These are phyloP conservation scores for Moringa oleifera DNA, from an alignment of 345 rosid genomes.

Conservation along the genomic window DNA sequence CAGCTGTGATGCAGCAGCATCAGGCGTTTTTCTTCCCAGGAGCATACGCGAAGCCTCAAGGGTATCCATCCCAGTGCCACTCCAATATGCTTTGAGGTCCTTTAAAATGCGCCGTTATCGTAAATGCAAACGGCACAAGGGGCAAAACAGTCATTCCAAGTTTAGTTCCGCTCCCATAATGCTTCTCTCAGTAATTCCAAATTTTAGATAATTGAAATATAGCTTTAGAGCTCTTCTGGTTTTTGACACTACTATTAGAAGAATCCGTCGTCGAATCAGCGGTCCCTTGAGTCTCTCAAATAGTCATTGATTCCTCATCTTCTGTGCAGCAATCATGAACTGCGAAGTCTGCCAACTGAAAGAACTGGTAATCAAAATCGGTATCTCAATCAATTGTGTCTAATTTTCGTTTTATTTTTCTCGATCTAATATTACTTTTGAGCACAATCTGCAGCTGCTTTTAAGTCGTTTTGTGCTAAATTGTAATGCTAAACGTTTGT, in stretches of 20 bases:
- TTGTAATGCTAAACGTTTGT: background rate
- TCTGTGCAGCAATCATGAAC: slow-evolving; percentile 42
- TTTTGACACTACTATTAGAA: background rate
- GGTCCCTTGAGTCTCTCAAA: background rate
- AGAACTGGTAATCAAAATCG: slow-evolving; percentile 55
- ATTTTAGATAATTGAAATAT: background rate
- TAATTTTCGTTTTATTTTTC: slow-evolving; percentile 8
- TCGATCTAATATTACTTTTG: slow-evolving; percentile 4
- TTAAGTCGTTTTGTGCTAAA: background rate
- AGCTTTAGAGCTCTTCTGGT: background rate
- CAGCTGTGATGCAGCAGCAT: no score
- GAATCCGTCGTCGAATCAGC: background rate
- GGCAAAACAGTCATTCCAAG: background rate
- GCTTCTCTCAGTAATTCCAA: no score
- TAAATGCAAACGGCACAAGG: background rate
- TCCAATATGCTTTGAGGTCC: no score
- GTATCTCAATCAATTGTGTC: background rate
- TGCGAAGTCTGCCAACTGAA: slow-evolving; percentile 92
- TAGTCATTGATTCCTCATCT: background rate
- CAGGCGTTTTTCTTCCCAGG: no score
- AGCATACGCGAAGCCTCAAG: no score
- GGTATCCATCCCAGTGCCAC: no score
- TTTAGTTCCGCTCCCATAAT: background rate
- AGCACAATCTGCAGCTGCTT: background rate
- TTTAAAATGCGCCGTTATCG: no score